These are phyloP conservation scores for Gonium pectorale DNA, from an alignment of 139 green algal species.

Conservation along the genomic window DNA sequence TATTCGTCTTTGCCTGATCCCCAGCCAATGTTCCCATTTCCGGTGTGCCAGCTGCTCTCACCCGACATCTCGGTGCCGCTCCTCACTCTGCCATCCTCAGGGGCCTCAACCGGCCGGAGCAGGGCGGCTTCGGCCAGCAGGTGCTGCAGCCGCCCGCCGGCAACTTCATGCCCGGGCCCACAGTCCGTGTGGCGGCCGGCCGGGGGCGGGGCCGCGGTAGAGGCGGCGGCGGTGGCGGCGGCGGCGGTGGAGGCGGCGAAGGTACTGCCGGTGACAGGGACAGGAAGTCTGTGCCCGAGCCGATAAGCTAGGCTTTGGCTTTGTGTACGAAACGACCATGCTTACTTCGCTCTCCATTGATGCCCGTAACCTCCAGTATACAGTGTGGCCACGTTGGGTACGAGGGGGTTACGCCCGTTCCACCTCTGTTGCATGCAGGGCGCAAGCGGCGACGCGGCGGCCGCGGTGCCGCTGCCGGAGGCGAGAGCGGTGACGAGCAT, in stretches of 20 bases:
- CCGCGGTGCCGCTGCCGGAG: not conserved
- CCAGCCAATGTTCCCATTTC: no score
- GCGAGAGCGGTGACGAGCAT: slow-evolving; percentile 2
- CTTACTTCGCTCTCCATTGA: no score
- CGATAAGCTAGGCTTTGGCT: no score
- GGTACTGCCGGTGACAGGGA: not conserved
- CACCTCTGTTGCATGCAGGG: not conserved
- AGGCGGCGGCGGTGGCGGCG: not conserved
- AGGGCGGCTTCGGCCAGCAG: slow-evolving; percentile 33
- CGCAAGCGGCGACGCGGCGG: slow-evolving; percentile 25
- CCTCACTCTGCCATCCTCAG: not conserved
- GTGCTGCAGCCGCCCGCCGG: slow-evolving; percentile 10
- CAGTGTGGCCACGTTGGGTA: no score
- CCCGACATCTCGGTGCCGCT: no score
- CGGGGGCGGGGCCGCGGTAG: slow-evolving; percentile 10
- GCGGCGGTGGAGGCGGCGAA: slow-evolving; percentile 5
- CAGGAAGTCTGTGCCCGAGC: no score
- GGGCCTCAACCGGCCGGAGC: slow-evolving; percentile 32
- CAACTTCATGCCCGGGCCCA: slow-evolving; percentile 35
- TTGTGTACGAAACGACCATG: no score
- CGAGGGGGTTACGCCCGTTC: no score
- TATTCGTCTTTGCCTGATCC: no score
- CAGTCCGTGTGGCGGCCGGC: not conserved
- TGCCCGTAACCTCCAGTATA: no score
- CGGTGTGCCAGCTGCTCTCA: no score